Base-by-base conservation (phyloP, 2,329 filamentous ascomycete genomes). In the Lithohypha guttulata region DNA sequence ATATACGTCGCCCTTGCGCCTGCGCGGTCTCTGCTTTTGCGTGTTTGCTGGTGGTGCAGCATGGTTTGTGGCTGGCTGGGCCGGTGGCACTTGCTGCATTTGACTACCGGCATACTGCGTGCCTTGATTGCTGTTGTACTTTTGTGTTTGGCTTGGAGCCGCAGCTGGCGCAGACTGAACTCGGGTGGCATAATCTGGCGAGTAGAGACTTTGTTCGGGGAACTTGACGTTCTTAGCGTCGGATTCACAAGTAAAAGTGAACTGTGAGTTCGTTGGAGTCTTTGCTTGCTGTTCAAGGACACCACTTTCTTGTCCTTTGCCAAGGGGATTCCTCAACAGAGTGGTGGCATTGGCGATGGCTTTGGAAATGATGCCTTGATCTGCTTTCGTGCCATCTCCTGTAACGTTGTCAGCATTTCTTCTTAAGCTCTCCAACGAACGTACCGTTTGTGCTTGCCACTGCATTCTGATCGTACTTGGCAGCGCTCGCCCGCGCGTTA, bases 241-340 rank as follows among this genome's bases (percentile, higher is more conserved):
- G 1, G 87, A 89, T 53, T 93, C 84, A 60, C 86, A 95, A 9
- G 85, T 93, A 56, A 98, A 98, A 7, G 91, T 98, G 58, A 98
- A 98, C 52, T 95, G 85, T 0, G 83, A 81, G 41, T 86, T 84
- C 4, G 80, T 75, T 3, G 83, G 77, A 3, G 73, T 57, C 52
- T 75, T 79, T 42, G 68, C 68, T 58, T 81, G 77, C 55, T 84
- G 81, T 42, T 84, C 79, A 34, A 93, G 63, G 43, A 87, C 69
- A 58, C 81, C 89, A 59, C 85, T 91, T 55, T 89, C 83, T 55
- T 85, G 79, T 10, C 79, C 81, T 51, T 69, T 71, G 15, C 62
- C 59, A 10, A 70, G 66, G 2, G 74, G 69, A 10, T 71, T 64
- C 7, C 50, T 42, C 38, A 74, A 71, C 47, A 77, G 65, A 51